These are phyloP conservation scores for Madurella fahalii DNA, from an alignment of 2,329 filamentous ascomycete species.

Conservation along the genomic window DNA sequence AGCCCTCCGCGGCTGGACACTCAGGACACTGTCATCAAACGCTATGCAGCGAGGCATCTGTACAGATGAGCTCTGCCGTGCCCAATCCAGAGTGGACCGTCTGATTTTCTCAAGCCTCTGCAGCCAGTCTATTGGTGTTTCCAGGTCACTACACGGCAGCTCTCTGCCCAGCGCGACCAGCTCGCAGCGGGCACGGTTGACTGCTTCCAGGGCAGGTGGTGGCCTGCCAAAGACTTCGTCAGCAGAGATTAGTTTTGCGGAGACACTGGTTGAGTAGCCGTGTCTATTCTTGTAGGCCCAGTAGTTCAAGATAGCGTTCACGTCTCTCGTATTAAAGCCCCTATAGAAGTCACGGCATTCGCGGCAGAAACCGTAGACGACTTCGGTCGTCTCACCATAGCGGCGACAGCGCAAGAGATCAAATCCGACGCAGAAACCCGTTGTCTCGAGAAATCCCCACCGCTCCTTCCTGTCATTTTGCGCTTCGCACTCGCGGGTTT, in stretches of 20 bases:
- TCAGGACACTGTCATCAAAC: background rate
- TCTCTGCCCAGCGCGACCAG: conserved; percentile 10
- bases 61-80: background rate
- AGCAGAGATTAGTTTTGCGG: conserved; percentile 1
- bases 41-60: background rate
- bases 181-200: conserved; percentile 7
- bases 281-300: conserved; percentile 15
- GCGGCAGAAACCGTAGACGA: conserved; percentile 14
- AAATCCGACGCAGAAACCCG: background rate
- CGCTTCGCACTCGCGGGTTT: background rate
- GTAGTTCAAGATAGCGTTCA: conserved; percentile 15
- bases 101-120: conserved; percentile 9
- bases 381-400: background rate
- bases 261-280: conserved; percentile 2
- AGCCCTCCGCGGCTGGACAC: background rate
- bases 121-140: conserved; percentile 6
- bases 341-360: conserved; percentile 11
- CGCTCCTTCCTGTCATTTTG: conserved; percentile 2
- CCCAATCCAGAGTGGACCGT: conserved; percentile 6
- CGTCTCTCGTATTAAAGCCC: background rate
- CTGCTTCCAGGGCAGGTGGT: background rate
- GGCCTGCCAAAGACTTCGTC: conserved; percentile 2
- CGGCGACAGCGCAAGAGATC: background rate
- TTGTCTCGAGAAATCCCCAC: background rate
- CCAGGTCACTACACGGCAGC: background rate